Evolutionary conservation across 2,329 filamentous ascomycete genomes (phyloP).

Genomic region (Fusarium cicatricum): DNA sequence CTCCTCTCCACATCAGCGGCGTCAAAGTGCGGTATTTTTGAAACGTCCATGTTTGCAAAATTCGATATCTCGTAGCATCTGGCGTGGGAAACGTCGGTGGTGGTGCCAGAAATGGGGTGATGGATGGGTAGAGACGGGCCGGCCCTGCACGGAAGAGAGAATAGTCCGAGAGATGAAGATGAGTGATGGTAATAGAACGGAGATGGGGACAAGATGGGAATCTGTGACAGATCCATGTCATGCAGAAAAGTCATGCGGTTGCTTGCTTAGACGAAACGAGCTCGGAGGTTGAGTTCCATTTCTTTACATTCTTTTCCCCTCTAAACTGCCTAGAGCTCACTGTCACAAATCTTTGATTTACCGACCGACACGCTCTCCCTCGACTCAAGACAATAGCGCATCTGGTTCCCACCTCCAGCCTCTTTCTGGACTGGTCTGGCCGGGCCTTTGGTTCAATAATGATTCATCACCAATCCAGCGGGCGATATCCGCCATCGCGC

Average conservation of each 20-base stretch:
- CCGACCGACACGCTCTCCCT: background rate
- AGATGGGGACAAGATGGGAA: constrained; percentile 2
- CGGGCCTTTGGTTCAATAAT: constrained; percentile 24
- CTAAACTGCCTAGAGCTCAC: too few relatives aligned
- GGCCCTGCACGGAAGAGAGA: background rate
- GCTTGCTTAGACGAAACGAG: background rate
- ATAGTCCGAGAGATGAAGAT: constrained; percentile 17
- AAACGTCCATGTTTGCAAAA: background rate
- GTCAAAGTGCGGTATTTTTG: background rate
- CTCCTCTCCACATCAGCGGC: background rate
- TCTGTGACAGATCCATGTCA: constrained; percentile 19
- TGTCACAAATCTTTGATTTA: too few relatives aligned
- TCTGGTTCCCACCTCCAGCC: background rate
- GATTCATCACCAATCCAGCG: constrained; percentile 27
- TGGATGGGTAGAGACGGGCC: too few relatives aligned
- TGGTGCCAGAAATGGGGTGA: constrained; percentile 23
- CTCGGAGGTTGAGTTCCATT: background rate
- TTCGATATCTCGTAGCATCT: background rate
- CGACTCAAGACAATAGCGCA: constrained; percentile 22
- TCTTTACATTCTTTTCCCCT: background rate
- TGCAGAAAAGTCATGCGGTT: background rate
- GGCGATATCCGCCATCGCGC: constrained; percentile 21
- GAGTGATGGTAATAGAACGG: constrained; percentile 11
- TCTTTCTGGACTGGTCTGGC: constrained; percentile 12
- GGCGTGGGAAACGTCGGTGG: constrained; percentile 1